Evolutionary conservation across 2,329 filamentous ascomycete genomes (phyloP), one percentile per base, ranked within the genome.

Genomic region (Penicillium sp.): DNA sequence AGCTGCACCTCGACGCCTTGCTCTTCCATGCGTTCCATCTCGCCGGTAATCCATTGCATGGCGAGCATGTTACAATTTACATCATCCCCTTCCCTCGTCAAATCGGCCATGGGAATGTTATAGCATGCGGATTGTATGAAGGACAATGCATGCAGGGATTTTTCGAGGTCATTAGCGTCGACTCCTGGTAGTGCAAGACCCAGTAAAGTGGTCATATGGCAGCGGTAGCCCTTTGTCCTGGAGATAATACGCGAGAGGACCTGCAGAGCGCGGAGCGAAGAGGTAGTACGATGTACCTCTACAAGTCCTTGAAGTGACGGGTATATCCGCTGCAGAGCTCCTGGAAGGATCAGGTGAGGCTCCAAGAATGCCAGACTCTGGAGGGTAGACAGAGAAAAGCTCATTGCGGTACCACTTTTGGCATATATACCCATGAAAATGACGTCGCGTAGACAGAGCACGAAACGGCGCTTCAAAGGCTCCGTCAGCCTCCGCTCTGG

Each of bases 401-500:
- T 90, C 65, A 95, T 89, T 3, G 93, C 85, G 43, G 89, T 90
- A 50, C 83, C 84, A 67, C 90, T 95, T 77, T 98, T 98, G 47
- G 90, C 87, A 68, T 96, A 98, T 43, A 98, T 85, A 26, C 93
- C 93, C 90, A 98, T 96, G 68, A 96, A 98, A 4, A 89, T 88
- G 41, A 96, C 91, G 58, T 98, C 93, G 57, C 85, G 84, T 55
- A 98, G 73, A 54, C 88, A 87, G 32, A 90, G 73, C 26, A 98
- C 93, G 64, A 98, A 97, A 40, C 93, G 84, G 62, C 78, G 82
- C 74, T 90, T 95, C 57, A 98, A 69, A 15, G 81, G 82, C 29
- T 82, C 79, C 53, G 83, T 93, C 57, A 98, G 83, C 59, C 77
- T 84, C 47, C 93, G 82, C 44, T 90, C 88, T 34, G 78, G 72